phyloP scores from a whole-genome alignment of 495 filamentous ascomycete genomes.

The Glarea lozoyensis region DNA sequence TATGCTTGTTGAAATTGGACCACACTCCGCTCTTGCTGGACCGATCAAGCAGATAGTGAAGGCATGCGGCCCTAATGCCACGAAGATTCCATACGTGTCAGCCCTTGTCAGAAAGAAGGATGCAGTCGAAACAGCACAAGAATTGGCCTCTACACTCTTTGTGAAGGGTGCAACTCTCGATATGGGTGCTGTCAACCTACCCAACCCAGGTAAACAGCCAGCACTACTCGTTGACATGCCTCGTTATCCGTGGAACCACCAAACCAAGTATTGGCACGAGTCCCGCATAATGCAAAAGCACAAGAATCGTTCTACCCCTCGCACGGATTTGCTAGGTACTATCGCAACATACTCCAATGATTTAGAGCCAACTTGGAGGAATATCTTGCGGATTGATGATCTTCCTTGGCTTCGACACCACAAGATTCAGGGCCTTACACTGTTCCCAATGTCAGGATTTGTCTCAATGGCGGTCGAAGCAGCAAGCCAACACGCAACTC shows the following conservation, averaged over 20 bases:
- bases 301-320: slow-evolving; percentile 19
- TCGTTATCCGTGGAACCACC: slow-evolving; percentile 31
- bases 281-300: slow-evolving; percentile 22
- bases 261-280: slow-evolving; percentile 31
- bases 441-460: slow-evolving; percentile 34
- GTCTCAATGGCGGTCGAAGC: slow-evolving; percentile 35
- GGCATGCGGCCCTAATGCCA: slow-evolving; percentile 6
- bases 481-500: slow-evolving; percentile 26
- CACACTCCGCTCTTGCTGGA: slow-evolving; percentile 54
- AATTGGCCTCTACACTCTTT: slow-evolving; percentile 29
- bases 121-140: slow-evolving; percentile 39
- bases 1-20: slow-evolving; percentile 53
- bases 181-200: slow-evolving; percentile 35
- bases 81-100: slow-evolving; percentile 28
- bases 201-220: slow-evolving; percentile 22
- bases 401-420: slow-evolving; percentile 24
- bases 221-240: slow-evolving; percentile 27
- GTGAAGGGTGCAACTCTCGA: slow-evolving; percentile 34
- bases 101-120: slow-evolving; percentile 35
- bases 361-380: slow-evolving; percentile 30
- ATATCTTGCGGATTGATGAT: slow-evolving; percentile 24
- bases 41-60: slow-evolving; percentile 51
- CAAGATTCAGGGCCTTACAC: slow-evolving; percentile 15
- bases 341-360: slow-evolving; percentile 22
- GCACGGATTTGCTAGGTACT: slow-evolving; percentile 29